Conservation (phyloP, 1,284 basidiomycete genomes). For the Microbotryum silenes-acaulis region DNA sequence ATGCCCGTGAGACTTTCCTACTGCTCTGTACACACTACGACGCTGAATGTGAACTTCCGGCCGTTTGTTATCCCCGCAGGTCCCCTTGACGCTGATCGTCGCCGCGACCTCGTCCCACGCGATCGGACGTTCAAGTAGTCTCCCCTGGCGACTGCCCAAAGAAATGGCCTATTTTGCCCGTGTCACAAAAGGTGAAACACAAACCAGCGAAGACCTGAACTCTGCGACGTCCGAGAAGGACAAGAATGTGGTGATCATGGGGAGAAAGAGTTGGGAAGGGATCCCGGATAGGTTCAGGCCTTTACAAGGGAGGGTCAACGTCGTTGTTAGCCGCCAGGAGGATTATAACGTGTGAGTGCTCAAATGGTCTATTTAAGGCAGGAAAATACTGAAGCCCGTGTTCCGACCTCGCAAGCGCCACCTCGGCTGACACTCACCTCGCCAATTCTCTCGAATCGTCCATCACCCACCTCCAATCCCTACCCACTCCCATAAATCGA, state of each 20-base stretch:
- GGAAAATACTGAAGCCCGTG: background rate
- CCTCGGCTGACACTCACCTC: constrained; percentile 5
- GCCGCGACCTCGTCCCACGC: constrained; percentile 82
- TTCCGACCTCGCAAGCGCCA: background rate
- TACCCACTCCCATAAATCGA: constrained; percentile 30
- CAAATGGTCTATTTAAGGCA: too few relatives aligned
- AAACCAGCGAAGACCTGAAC: background rate
- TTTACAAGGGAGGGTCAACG: constrained; percentile 65
- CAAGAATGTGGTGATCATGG: constrained; percentile 86
- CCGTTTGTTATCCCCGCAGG: constrained; percentile 9
- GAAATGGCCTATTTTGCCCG: constrained; percentile 92
- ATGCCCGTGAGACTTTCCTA: too few relatives aligned
- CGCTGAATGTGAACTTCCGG: constrained; percentile 11
- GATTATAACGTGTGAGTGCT: constrained; percentile 57
- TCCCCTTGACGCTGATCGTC: constrained; percentile 73
- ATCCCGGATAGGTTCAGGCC: constrained; percentile 87
- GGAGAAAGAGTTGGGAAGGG: constrained; percentile 94
- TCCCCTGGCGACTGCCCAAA: constrained; percentile 83
- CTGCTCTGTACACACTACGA: background rate
- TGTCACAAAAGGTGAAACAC: constrained; percentile 58
- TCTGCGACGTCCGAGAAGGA: constrained; percentile 35
- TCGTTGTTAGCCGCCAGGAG: constrained; percentile 65
- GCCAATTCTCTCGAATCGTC: constrained; percentile 37
- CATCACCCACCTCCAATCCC: constrained; percentile 25
- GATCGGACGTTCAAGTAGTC: constrained; percentile 63